Conservation (phyloP, 179 eudicot species). For the Heliamphora pulchella region DNA sequence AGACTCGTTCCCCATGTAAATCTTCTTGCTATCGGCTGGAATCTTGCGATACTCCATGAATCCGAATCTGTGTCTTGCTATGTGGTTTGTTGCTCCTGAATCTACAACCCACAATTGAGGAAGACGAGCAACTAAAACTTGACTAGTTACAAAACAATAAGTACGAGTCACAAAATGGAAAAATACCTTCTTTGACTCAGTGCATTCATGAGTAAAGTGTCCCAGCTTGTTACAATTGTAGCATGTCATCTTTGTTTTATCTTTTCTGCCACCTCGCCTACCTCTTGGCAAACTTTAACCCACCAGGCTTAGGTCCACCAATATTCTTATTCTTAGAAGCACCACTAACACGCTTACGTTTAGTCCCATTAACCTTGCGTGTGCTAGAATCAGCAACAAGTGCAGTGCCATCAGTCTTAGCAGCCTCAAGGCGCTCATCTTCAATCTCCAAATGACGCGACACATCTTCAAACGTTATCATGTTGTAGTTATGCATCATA, state of each 20-base stretch:
- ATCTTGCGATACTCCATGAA: not conserved
- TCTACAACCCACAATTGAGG: not conserved
- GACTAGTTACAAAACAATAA: not conserved
- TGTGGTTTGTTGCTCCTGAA: not conserved
- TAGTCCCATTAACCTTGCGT: not conserved
- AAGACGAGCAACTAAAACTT: not conserved
- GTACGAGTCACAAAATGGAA: not conserved
- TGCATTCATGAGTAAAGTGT: not conserved
- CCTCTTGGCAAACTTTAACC: not conserved
- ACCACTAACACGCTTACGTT: not conserved
- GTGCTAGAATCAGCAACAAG: not conserved
- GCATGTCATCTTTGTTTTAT: not conserved
- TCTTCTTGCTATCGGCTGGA: no score
- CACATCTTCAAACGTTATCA: not conserved
- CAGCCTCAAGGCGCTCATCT: not conserved
- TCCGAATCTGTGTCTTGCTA: not conserved
- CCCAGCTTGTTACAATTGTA: not conserved
- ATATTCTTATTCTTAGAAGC: not conserved
- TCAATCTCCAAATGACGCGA: not conserved
- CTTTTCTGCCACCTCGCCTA: not conserved
- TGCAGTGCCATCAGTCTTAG: not conserved
- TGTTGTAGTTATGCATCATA: not conserved
- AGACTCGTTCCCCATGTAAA: no score
- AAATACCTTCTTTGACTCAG: not conserved
- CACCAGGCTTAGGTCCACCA: not conserved